Evolutionary conservation across 306 rosid genomes (phyloP).

Genomic region (Ceratonia siliqua): DNA sequence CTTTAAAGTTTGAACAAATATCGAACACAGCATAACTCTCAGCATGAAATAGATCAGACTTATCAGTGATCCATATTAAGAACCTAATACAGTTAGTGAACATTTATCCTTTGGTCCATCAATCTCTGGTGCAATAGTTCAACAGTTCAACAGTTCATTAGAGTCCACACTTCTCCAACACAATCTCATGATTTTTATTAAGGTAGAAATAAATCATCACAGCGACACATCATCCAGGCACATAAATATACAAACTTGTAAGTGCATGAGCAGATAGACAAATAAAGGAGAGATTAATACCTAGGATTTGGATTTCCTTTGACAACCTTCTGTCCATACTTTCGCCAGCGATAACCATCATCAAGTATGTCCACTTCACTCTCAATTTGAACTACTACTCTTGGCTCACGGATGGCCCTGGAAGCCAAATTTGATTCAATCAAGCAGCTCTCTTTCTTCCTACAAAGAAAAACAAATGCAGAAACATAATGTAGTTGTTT

Average conservation of each 20-base stretch:
- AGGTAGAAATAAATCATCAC: constrained; percentile 1
- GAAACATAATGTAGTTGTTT: neutral
- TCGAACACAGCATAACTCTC: neutral
- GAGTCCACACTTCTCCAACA: constrained; percentile 5
- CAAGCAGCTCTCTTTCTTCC: constrained; percentile 61
- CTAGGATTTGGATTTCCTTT: constrained; percentile 97
- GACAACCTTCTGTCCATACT: constrained; percentile 91
- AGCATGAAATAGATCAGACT: neutral
- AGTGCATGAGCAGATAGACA: neutral
- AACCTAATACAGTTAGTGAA: neutral
- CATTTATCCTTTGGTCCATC: neutral
- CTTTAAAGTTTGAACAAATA: neutral
- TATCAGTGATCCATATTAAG: neutral
- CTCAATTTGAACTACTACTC: constrained; percentile 86
- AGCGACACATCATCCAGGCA: neutral
- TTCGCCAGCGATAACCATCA: constrained; percentile 96
- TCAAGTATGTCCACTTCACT: constrained; percentile 82
- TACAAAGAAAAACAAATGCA: constrained; percentile 42
- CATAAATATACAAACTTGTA: neutral
- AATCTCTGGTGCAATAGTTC: neutral
- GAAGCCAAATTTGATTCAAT: constrained; percentile 56
- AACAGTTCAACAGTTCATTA: neutral
- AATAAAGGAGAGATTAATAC: constrained; percentile 40
- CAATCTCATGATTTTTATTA: neutral
- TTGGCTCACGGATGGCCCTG: constrained; percentile 74